These are phyloP conservation scores for Rhizopus arrhizus DNA, from an alignment of 371 early-diverging fungal genomes.

Conservation along the genomic window DNA sequence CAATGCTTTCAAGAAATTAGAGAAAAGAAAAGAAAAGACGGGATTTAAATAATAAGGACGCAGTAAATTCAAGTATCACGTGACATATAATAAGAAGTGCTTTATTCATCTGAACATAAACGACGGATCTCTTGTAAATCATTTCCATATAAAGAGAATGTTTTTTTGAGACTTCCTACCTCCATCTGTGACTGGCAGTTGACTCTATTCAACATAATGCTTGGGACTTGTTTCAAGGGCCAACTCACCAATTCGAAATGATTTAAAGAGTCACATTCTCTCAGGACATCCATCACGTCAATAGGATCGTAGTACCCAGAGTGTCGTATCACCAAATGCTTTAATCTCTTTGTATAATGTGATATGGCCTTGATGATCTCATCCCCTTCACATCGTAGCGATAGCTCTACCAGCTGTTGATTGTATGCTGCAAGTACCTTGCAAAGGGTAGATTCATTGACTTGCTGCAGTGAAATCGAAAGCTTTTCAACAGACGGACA, in stretches of 20 bases:
- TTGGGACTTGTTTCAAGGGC: constrained; percentile 43
- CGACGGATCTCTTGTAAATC: constrained; percentile 30
- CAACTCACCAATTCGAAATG: constrained; percentile 44
- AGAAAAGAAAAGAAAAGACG: no score
- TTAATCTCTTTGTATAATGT: constrained; percentile 26
- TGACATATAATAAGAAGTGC: no score
- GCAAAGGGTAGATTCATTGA: constrained; percentile 35
- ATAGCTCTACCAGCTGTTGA: constrained; percentile 26
- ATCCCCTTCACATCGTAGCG: constrained; percentile 39
- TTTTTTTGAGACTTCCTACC: constrained; percentile 14
- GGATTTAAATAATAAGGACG: no score
- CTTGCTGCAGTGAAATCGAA: constrained; percentile 45
- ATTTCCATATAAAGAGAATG: constrained; percentile 21
- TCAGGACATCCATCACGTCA: constrained; percentile 27
- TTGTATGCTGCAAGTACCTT: constrained; percentile 32
- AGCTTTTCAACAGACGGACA: constrained; percentile 32
- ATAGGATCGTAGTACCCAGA: constrained; percentile 10
- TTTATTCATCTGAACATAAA: constrained; percentile 4
- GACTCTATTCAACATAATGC: constrained; percentile 26
- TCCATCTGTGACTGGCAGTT: neutral
- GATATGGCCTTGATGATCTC: constrained; percentile 35
- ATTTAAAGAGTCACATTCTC: constrained; percentile 26
- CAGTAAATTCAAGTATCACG: no score
- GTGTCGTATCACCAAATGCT: constrained; percentile 29
- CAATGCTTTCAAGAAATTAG: no score